Evolutionary conservation across 2,329 filamentous ascomycete genomes (phyloP).

Genomic region (Lecanicillium sp.): DNA sequence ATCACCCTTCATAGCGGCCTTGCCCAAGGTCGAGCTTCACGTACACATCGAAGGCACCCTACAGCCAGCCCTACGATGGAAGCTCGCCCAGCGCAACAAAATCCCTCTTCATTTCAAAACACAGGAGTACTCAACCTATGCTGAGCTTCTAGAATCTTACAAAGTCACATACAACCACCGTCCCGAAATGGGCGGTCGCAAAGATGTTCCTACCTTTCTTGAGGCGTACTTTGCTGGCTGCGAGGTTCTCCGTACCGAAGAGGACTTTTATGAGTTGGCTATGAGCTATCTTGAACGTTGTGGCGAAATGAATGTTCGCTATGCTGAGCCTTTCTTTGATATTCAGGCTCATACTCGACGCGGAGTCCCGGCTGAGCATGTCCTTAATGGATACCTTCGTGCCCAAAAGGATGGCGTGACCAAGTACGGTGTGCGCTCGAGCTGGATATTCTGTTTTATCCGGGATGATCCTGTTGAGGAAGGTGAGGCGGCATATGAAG

Average conservation of each 20-base stretch:
- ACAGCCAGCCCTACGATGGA: slow-evolving; percentile 58
- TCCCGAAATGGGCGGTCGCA: slow-evolving; percentile 26
- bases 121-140: slow-evolving; percentile 44
- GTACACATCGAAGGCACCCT: slow-evolving; percentile 70
- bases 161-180: slow-evolving; percentile 41
- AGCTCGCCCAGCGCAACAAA: slow-evolving; percentile 55
- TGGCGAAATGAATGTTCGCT: slow-evolving; percentile 53
- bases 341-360: slow-evolving; percentile 61
- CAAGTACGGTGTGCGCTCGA: slow-evolving; percentile 54
- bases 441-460: slow-evolving; percentile 63
- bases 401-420: slow-evolving; percentile 50
- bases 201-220: slow-evolving; percentile 41
- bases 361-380: slow-evolving; percentile 50
- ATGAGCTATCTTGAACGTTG: slow-evolving; percentile 61
- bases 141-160: slow-evolving; percentile 54
- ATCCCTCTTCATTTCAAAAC: slow-evolving; percentile 48
- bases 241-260: slow-evolving; percentile 55
- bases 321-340: slow-evolving; percentile 72
- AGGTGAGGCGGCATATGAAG: slow-evolving; percentile 51
- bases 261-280: slow-evolving; percentile 65
- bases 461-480: slow-evolving; percentile 64
- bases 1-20: slow-evolving; percentile 45
- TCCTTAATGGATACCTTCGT: slow-evolving; percentile 52
- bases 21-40: slow-evolving; percentile 76
- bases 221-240: slow-evolving; percentile 72